Conservation (phyloP, 768 basidiomycete species). For the Heimioporus sp. region DNA sequence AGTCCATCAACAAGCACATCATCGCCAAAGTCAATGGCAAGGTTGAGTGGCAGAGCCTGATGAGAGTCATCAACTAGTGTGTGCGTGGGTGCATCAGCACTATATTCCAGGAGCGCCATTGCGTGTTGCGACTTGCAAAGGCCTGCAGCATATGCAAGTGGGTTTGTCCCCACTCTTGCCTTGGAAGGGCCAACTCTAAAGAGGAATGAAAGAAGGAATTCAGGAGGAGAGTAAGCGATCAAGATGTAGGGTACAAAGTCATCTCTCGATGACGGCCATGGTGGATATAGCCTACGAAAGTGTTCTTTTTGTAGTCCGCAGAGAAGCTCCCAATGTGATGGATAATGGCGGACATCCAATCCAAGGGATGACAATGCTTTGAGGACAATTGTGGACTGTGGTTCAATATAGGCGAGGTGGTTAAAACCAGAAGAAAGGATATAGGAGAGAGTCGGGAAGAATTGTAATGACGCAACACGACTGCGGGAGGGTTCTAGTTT, state of each 20-base stretch:
- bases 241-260: constrained; percentile 1
- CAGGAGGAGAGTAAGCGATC: not conserved
- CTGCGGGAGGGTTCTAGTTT: not conserved
- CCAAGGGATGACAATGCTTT: not conserved
- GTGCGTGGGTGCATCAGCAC: not conserved
- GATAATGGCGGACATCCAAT: not conserved
- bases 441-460: not conserved
- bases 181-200: not conserved
- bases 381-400: not conserved
- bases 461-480: not conserved
- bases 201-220: not conserved
- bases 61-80: not conserved
- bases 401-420: not conserved
- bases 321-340: constrained; percentile 1
- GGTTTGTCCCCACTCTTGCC: constrained; percentile 4
- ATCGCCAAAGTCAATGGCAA: not conserved
- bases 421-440: not conserved
- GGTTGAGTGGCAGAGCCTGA: not conserved
- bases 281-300: not conserved
- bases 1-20: constrained; percentile 1
- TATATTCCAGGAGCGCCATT: not conserved
- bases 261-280: constrained; percentile 1
- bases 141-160: constrained; percentile 8
- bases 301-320: not conserved
- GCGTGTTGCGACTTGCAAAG: constrained; percentile 3